Evolutionary conservation across 495 filamentous ascomycete species (phyloP), one percentile per base, ranked within the genome.

Genomic region (Aspergillus haitiensis): DNA sequence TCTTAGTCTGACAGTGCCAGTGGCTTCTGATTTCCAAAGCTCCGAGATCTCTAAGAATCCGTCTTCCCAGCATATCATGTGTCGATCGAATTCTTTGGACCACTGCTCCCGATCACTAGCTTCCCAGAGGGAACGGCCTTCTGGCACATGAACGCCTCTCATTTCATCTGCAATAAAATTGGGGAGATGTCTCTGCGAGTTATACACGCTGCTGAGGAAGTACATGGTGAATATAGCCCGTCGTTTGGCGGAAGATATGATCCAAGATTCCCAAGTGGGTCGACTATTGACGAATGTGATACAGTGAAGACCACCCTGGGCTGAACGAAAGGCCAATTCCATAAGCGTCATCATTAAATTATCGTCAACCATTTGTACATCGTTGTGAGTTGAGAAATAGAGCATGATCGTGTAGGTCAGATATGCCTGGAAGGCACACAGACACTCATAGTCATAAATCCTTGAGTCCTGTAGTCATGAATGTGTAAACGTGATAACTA

Each of bases 241-340:
- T 15, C 77, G 72, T 55, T 80, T 82, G 12, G 79, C 63, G 11
- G 73, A 68, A 12, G 71, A 75, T 5, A 79, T 61, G 35, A 82
- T 80, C 79, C 78, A 82, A 4, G 73, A 72, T 61, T 82, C 78
- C 80, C 79, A 82, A 16, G 33, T 64, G 2, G 79, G 80, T 2
- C 74, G 69, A 5, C 62, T 60, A 0, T 63, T 68, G 27, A 64
- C 64, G 16, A 69, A 46, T 37, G 81, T 78, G 2, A 56, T 52
- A 50, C 76, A 81, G 46, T 71, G 60, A 13, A 80, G 64, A 8
- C 79, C 80, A 49, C 64, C 63, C 11, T 64, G 66, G 40, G 70
- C 65, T n/a, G 73, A 70, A 9, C 66, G 67, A 48, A 70, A 81
- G 37, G 79, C 79, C 34, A 81, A 45, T 31, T 80, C 74, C 64